phyloP scores from a whole-genome alignment of 371 early-diverging fungal genomes.

The Mycotypha africana region DNA sequence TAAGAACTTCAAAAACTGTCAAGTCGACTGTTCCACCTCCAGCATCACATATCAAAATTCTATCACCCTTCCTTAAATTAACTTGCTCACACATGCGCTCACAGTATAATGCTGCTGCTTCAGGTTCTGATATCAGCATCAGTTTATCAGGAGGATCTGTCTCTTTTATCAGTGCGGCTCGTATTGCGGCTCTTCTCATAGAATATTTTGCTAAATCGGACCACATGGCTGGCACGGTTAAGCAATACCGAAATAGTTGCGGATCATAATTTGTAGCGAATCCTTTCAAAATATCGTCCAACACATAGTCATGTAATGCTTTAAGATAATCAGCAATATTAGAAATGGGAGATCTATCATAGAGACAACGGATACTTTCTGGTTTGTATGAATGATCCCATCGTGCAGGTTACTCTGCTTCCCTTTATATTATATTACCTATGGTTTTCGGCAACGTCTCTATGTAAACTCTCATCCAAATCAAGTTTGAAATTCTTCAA shows the following conservation, averaged over 20 bases:
- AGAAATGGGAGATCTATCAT: conserved; percentile 19
- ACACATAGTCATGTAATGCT: conserved; percentile 30
- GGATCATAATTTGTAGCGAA: conserved; percentile 40
- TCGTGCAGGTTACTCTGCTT: too few relatives aligned
- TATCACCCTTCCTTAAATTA: conserved; percentile 42
- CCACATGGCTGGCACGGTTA: conserved; percentile 50
- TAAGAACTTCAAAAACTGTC: conserved; percentile 38
- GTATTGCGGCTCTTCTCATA: conserved; percentile 52
- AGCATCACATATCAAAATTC: conserved; percentile 59
- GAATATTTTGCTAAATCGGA: conserved; percentile 46
- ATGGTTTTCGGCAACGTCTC: conserved; percentile 31
- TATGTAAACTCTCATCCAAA: conserved; percentile 39
- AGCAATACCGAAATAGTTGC: conserved; percentile 38
- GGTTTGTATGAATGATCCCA: too few relatives aligned
- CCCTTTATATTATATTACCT: conserved; percentile 10
- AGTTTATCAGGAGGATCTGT: conserved; percentile 49
- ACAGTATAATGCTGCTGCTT: conserved; percentile 58
- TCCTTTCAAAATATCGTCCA: conserved; percentile 33
- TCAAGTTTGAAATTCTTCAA: conserved; percentile 51
- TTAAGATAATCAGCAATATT: conserved; percentile 37
- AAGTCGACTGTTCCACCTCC: conserved; percentile 63
- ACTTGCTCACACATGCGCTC: conserved; percentile 48
- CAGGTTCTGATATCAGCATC: conserved; percentile 53
- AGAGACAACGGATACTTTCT: too few relatives aligned
- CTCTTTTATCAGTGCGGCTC: conserved; percentile 40